Evolutionary conservation across 345 rosid species (phyloP).

Genomic region (Hibiscus tridactylites): DNA sequence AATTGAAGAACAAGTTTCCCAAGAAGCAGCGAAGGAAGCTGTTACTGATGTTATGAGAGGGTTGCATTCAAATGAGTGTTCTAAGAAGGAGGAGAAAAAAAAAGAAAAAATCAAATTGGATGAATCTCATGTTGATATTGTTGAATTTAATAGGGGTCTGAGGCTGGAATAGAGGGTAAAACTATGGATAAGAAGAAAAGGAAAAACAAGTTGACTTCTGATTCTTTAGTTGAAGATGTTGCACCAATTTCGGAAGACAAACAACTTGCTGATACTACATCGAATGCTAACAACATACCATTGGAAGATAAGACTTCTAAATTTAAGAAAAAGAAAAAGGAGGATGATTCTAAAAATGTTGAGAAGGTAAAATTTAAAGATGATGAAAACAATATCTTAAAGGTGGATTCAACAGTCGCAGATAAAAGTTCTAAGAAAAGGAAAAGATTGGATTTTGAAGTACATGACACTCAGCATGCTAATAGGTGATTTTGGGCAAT

Average conservation of each 20-base stretch:
- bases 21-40: constrained; percentile 9
- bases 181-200: constrained; percentile 45
- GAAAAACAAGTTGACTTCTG: constrained; percentile 24
- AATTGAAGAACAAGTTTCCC: background rate
- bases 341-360: no score
- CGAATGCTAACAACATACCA: constrained; percentile 1
- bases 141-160: background rate
- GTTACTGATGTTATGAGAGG: background rate
- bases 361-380: no score
- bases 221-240: constrained; percentile 4
- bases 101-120: background rate
- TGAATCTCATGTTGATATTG: background rate
- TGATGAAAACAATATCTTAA: background rate
- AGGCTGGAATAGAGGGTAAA: constrained; percentile 4
- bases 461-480: constrained; percentile 20
- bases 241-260: background rate
- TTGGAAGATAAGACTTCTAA: constrained; percentile 16
- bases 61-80: no score
- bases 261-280: no score
- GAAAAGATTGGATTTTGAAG: constrained; percentile 54
- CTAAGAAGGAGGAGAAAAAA: background rate
- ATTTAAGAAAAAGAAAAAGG: constrained; percentile 17
- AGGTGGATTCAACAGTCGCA: constrained; percentile 18
- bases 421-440: constrained; percentile 57
- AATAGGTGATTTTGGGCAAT: background rate